Conservation (phyloP, 495 filamentous ascomycete genomes). For the Neurospora hispaniola region DNA sequence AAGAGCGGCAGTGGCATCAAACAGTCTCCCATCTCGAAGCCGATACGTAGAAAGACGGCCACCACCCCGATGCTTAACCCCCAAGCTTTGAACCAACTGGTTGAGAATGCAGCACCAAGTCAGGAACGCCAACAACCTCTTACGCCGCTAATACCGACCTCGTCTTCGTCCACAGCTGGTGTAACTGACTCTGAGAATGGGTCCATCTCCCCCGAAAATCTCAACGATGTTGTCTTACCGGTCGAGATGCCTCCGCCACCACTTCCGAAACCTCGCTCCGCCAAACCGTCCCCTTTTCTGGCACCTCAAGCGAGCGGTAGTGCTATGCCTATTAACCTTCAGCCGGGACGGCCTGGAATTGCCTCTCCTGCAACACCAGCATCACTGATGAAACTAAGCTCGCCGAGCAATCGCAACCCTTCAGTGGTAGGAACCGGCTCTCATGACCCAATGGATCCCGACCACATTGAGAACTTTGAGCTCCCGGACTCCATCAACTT, state of each 20-base stretch:
- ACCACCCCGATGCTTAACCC: slow-evolving; percentile 46
- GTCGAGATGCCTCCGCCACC: slow-evolving; percentile 49
- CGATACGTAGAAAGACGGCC: slow-evolving; percentile 52
- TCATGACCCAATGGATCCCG: slow-evolving; percentile 35
- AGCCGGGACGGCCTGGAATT: slow-evolving; percentile 20
- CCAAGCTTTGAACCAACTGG: slow-evolving; percentile 43
- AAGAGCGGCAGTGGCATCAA: slow-evolving; percentile 41
- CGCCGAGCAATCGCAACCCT: slow-evolving; percentile 29
- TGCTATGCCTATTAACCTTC: slow-evolving; percentile 8
- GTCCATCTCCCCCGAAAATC: slow-evolving; percentile 44
- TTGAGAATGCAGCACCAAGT: slow-evolving; percentile 15
- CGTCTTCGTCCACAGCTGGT: slow-evolving; percentile 26
- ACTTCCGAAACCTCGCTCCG: slow-evolving; percentile 37
- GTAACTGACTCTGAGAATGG: slow-evolving; percentile 38
- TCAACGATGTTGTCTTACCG: slow-evolving; percentile 19
- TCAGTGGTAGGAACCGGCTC: slow-evolving; percentile 17
- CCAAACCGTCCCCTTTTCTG: slow-evolving; percentile 39
- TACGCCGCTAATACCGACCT: slow-evolving; percentile 17
- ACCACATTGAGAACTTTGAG: slow-evolving; percentile 56
- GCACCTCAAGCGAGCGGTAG: slow-evolving; percentile 25
- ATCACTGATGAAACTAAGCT: slow-evolving; percentile 61
- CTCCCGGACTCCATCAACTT: slow-evolving; percentile 55
- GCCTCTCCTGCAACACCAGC: slow-evolving; percentile 66
- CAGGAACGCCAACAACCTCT: slow-evolving; percentile 12
- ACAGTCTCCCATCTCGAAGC: slow-evolving; percentile 80